Conservation (phyloP, 352 stramenopile genomes). For the Discostella stelligera region DNA sequence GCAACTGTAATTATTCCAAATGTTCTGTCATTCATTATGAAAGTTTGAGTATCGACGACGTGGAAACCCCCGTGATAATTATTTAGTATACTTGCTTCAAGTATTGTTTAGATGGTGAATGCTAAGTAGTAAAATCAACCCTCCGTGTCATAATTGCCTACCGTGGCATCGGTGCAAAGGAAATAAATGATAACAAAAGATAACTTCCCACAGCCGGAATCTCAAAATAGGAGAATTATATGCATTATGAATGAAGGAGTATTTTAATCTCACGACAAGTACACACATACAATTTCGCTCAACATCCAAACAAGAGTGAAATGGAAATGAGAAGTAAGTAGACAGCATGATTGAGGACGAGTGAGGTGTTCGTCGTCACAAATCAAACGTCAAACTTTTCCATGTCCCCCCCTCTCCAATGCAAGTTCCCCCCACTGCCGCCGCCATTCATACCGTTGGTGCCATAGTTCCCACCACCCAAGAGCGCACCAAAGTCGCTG, state of each 20-base stretch:
- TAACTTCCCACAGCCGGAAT: too few relatives aligned
- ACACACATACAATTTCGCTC: neutral
- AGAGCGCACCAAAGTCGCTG: constrained; percentile 6
- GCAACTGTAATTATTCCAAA: constrained; percentile 13
- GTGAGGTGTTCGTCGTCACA: neutral
- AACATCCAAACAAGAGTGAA: neutral
- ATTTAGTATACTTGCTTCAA: neutral
- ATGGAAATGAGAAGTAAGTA: neutral
- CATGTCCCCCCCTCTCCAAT: constrained; percentile 56
- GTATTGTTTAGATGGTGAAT: neutral
- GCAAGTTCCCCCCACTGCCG: constrained; percentile 4
- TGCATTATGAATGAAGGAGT: neutral
- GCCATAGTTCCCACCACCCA: neutral
- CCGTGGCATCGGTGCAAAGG: too few relatives aligned
- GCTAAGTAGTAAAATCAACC: neutral
- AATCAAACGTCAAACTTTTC: constrained; percentile 80
- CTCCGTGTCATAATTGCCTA: neutral
- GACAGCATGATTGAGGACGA: neutral
- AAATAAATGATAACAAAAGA: too few relatives aligned
- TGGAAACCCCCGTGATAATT: neutral
- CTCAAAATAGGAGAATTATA: neutral
- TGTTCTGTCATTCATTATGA: constrained; percentile 1
- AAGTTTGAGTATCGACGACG: neutral
- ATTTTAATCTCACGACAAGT: neutral
- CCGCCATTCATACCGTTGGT: neutral